Percentiles rank a stretch among this genome's conserved stretches.
These are phyloP conservation scores for Prunus yedoensis DNA, from an alignment of 331 rosid genomes.

Conservation along the genomic window DNA sequence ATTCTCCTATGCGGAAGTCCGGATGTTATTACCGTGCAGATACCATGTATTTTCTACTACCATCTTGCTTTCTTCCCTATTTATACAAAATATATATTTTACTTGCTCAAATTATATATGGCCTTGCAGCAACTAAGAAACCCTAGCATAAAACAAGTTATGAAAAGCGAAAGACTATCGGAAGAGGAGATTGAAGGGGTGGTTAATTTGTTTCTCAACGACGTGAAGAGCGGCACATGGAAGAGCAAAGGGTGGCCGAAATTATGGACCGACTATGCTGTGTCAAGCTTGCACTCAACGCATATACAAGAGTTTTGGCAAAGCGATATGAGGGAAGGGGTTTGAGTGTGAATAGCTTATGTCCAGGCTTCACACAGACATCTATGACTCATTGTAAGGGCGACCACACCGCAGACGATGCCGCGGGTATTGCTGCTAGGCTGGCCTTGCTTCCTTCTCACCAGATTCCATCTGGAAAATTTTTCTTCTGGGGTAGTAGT, in stretches of 20 bases:
- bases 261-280: conserved; percentile 81
- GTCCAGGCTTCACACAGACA: conserved; percentile 91
- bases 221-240: conserved; percentile 70
- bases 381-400: conserved; percentile 82
- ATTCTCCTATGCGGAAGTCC: too few species aligned
- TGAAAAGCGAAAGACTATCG: conserved; percentile 34
- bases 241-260: conserved; percentile 74
- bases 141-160: conserved; percentile 30
- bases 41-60: too few species aligned
- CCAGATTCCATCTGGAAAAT: conserved; percentile 52
- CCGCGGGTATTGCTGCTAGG: conserved; percentile 44
- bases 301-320: conserved; percentile 65
- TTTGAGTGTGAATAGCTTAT: conserved; percentile 59
- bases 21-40: fast-evolving
- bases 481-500: conserved; percentile 34
- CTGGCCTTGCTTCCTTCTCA: conserved; percentile 69
- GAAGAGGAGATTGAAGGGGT: conserved; percentile 55
- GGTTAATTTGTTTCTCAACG: conserved; percentile 43
- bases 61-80: too few species aligned
- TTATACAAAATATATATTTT: too few species aligned
- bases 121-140: conserved; percentile 57
- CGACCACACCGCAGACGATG: conserved; percentile 56
- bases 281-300: conserved; percentile 81
- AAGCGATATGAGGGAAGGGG: conserved; percentile 37
- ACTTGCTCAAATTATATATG: too few species aligned